Evolutionary conservation across 169 alveolate species (phyloP), one percentile per base, ranked within the genome.

Genomic region (Blepharisma undulans): DNA sequence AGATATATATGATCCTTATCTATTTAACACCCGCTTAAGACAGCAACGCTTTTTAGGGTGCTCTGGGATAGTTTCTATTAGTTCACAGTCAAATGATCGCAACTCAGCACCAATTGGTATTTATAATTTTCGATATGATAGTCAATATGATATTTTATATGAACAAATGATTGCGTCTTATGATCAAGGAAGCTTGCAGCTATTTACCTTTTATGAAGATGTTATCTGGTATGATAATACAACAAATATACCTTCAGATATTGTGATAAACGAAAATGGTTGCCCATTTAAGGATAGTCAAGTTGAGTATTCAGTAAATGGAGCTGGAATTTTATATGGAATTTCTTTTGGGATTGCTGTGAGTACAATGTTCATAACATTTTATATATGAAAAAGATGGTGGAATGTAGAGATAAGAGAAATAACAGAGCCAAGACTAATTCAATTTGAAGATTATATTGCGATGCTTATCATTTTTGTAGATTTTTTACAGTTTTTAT

Each of bases 281-380:
- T 82, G 89, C n/a, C 89, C 89, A 7, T 82, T 82, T 59, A 33
- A 82, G 22, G 89, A 82, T 12, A 48, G 76, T 36, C 27, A 82
- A 82, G 34, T 33, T 48, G 76, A 21, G 34, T 72, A 34, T n/a
- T 82, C 89, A 19, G 29, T 19, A 60, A 36, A 21, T 2, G 89
- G 89, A 0, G 22, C 22, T 2, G 36, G 34, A 82, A 30, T 59
- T 1, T 30, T 82, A 16, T 82, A 82, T 59, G 36, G 33, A 3
- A 74, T 82, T 32, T 10, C 71, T 48, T 4, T 34, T 34, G 76
- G 29, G 14, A 22, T 82, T 34, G 18, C 78, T 36, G 12, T 59
- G 10, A 22, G 8, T 21, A 36, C 89, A 5, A 30, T 32, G 36
- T 21, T 82, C 7, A n/a, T 82, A 4, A 22, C 76, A 6, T 82